These are phyloP conservation scores for Cubamyces sp. DNA, from an alignment of 768 basidiomycete species.

Conservation along the genomic window DNA sequence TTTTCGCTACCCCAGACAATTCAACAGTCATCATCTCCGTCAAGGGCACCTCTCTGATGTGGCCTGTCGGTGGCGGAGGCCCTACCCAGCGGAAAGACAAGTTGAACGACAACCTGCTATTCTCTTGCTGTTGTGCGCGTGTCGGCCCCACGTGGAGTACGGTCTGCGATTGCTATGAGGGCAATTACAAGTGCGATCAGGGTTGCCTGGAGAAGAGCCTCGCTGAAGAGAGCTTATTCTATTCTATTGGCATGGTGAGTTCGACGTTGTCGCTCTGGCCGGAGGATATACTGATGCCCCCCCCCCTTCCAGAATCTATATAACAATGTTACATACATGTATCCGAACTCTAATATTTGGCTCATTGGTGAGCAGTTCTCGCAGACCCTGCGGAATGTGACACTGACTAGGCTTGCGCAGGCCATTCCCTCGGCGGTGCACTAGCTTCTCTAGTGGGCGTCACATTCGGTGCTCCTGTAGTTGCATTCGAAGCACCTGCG, in stretches of 20 bases:
- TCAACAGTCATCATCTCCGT: slow-evolving; percentile 85
- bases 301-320: slow-evolving; percentile 71
- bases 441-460: slow-evolving; percentile 82
- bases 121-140: slow-evolving; percentile 94
- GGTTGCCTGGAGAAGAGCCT: slow-evolving; percentile 81
- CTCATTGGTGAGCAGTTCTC: slow-evolving; percentile 55
- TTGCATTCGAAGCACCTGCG: slow-evolving; percentile 86
- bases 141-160: slow-evolving; percentile 95
- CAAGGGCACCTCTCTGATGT: slow-evolving; percentile 88
- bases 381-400: too few relatives aligned
- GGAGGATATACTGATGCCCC: background rate
- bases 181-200: slow-evolving; percentile 76
- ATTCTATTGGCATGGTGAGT: slow-evolving; percentile 81
- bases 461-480: slow-evolving; percentile 92
- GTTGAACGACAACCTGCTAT: slow-evolving; percentile 92
- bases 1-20: slow-evolving; percentile 85
- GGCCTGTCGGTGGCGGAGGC: slow-evolving; percentile 73
- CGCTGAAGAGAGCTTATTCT: slow-evolving; percentile 83
- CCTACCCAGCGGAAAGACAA: slow-evolving; percentile 90
- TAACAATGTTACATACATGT: slow-evolving; percentile 90
- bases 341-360: slow-evolving; percentile 91
- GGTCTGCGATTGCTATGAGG: slow-evolving; percentile 86
- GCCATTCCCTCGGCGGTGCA: slow-evolving; percentile 85
- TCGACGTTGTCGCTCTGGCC: background rate
- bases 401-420: slow-evolving; percentile 20